These are phyloP conservation scores for Odontarrhena argentea DNA, from an alignment of 345 rosid species.

Conservation along the genomic window DNA sequence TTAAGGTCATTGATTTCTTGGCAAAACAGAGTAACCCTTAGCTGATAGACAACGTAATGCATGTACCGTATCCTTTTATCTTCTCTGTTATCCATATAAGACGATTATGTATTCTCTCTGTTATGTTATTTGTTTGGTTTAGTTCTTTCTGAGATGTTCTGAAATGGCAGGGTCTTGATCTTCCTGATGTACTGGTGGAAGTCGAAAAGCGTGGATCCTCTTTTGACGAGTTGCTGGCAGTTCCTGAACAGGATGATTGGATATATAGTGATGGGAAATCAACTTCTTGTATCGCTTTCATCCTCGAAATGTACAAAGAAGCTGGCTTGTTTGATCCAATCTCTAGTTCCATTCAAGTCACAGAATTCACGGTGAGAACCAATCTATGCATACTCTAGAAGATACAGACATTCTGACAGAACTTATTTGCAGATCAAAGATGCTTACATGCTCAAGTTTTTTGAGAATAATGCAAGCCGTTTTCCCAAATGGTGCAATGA, in stretches of 20 bases:
- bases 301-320: conserved; percentile 94
- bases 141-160: conserved; percentile 20
- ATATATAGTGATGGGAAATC: conserved; percentile 90
- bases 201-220: conserved; percentile 81
- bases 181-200: conserved; percentile 84
- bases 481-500: conserved; percentile 94
- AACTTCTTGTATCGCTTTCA: conserved; percentile 84
- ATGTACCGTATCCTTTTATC: background rate
- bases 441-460: conserved; percentile 76
- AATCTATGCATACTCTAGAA: conserved; percentile 19
- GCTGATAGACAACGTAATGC: conserved; percentile 4
- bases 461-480: conserved; percentile 76
- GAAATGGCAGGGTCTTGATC: conserved; percentile 68
- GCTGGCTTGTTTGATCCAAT: conserved; percentile 86
- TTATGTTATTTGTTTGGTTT: conserved; percentile 19
- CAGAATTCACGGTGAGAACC: conserved; percentile 85
- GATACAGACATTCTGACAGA: conserved; percentile 6
- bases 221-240: conserved; percentile 78
- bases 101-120: conserved; percentile 7
- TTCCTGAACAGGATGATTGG: conserved; percentile 99
- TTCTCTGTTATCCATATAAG: background rate
- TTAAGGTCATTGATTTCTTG: background rate
- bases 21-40: background rate
- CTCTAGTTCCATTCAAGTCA: conserved; percentile 73
- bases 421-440: conserved; percentile 67